Base-by-base conservation (phyloP, 441 rosid species). In the Capsella rubella region DNA sequence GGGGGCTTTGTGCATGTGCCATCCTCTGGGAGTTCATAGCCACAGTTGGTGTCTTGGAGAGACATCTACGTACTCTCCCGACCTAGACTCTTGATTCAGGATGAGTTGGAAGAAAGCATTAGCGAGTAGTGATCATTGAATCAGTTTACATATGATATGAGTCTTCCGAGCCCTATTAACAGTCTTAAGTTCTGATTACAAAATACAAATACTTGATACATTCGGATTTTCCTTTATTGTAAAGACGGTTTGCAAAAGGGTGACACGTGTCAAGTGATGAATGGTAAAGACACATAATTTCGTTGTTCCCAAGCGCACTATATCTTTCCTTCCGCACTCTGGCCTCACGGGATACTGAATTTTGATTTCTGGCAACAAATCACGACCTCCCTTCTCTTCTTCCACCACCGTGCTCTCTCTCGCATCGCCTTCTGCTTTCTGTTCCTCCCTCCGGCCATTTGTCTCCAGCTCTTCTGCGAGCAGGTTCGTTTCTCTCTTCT, bases 211-310 rank as follows among this genome's bases (percentile, higher is more conserved):
- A 21, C 25, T 21, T 21, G 25, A 21, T 21, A 1, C 25, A 21
- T 21, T 34, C 9, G 37, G 1, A 34, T 34, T 34, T 34, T 6
- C 8, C 8, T 34, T 1, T 34, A 6, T 34, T 34, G 6, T 34
- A 34, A 6, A 21, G 0, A 34, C 8, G 39, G 39, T 2, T 8
- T 34, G 8, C 39, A 8, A 8, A 12, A 43, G 52, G 3, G 9
- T 1, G 25, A 5, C 72, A 73, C 52, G 59, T 73, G 77, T 65
- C 67, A 47, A 0, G 3, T 14, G 35, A 39, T 66, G 53, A 58
- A 35, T 73, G 78, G 78, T n/a, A 9, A 73, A 2, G 53, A 73
- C 72, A 65, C 78, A 73, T 73, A 73, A 63, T 52, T 10, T 8
- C 56, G 6, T 0, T 52, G 69, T 21, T 62, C 69, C 16, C 5